Conservation (phyloP, 1,284 basidiomycete species). For the Trametes hirsuta region DNA sequence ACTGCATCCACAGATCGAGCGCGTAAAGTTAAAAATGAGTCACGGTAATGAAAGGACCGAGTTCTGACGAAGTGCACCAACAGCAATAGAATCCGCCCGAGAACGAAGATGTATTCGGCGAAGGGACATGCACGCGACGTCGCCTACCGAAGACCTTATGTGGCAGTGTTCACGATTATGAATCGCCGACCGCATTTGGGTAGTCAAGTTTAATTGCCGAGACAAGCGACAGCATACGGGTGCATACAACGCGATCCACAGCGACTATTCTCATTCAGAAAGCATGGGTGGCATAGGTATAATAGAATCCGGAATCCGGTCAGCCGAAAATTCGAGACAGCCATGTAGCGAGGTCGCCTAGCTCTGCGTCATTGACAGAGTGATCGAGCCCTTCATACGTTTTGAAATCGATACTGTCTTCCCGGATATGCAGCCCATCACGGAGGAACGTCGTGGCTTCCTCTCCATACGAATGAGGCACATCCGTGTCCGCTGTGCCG, state of each 20-base stretch:
- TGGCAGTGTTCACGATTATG: too few relatives aligned
- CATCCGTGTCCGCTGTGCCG: constrained; percentile 41
- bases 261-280: constrained; percentile 2
- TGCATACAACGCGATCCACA: too few relatives aligned
- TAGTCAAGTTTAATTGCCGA: too few relatives aligned
- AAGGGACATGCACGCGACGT: too few relatives aligned
- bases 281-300: background rate
- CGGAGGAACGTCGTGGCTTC: constrained; percentile 40
- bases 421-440: constrained; percentile 31
- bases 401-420: constrained; percentile 33
- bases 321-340: constrained; percentile 28
- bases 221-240: too few relatives aligned
- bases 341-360: constrained; percentile 49
- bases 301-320: background rate
- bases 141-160: too few relatives aligned
- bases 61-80: background rate
- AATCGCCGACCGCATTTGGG: too few relatives aligned
- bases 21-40: background rate
- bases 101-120: too few relatives aligned
- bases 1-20: constrained; percentile 8
- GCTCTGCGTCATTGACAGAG: constrained; percentile 39
- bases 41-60: too few relatives aligned
- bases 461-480: constrained; percentile 40
- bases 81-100: too few relatives aligned
- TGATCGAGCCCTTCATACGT: constrained; percentile 41